Percentiles rank a stretch among this genome's conserved stretches.
These are phyloP conservation scores for Ceratobasidium sp. DNA, from an alignment of 1,284 basidiomycete genomes.

Conservation along the genomic window DNA sequence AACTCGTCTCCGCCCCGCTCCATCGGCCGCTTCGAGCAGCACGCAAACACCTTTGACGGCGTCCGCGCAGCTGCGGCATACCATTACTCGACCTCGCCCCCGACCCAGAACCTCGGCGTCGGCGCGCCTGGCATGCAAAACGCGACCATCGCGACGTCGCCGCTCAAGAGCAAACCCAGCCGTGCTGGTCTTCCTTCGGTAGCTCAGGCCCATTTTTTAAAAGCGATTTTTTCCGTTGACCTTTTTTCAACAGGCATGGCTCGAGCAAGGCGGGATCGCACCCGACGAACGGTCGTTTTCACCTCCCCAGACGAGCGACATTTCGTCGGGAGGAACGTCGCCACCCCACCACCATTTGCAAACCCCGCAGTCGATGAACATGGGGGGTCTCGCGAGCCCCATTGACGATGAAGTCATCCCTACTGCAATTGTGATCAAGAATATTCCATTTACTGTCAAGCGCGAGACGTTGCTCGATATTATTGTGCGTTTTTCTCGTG, in stretches of 20 bases:
- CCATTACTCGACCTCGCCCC: constrained; percentile 57
- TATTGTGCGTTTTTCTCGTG: constrained; percentile 64
- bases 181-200: constrained; percentile 76
- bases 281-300: constrained; percentile 77
- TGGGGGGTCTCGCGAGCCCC: constrained; percentile 49
- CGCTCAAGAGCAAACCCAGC: constrained; percentile 71
- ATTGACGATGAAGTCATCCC: constrained; percentile 94
- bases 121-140: constrained; percentile 52
- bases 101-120: constrained; percentile 62
- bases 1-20: constrained; percentile 72
- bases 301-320: constrained; percentile 78
- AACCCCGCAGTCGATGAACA: constrained; percentile 55
- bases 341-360: constrained; percentile 69
- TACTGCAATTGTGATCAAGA: constrained; percentile 99
- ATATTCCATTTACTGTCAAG: constrained; percentile 98
- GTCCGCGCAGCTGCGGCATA: constrained; percentile 68
- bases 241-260: constrained; percentile 42
- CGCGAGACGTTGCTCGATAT: constrained; percentile 95
- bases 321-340: constrained; percentile 78
- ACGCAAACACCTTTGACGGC: constrained; percentile 60
- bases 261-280: constrained; percentile 69
- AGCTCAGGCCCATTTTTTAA: constrained; percentile 35
- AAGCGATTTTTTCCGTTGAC: constrained; percentile 32
- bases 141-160: constrained; percentile 61
- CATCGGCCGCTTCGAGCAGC: constrained; percentile 84